phyloP scores from a whole-genome alignment of 148 eudicot species.

The Bassia scoparia region DNA sequence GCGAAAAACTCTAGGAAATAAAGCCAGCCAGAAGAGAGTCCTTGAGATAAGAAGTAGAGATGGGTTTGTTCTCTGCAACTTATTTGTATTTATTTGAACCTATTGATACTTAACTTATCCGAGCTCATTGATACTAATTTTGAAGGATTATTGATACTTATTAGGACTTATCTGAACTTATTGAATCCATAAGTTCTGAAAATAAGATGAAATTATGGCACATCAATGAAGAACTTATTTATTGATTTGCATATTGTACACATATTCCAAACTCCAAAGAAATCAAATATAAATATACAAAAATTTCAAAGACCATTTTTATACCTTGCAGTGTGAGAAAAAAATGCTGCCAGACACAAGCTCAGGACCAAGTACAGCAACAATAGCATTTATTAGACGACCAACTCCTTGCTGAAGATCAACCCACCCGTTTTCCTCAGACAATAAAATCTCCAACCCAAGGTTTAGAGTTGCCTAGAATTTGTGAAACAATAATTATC shows the following conservation, averaged over 20 bases:
- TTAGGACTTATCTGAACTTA: too few relatives aligned
- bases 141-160: too few relatives aligned
- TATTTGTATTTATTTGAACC: too few relatives aligned
- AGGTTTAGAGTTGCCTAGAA: constrained; percentile 88
- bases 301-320: background rate
- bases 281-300: background rate
- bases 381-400: constrained; percentile 95
- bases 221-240: background rate
- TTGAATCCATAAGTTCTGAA: too few relatives aligned
- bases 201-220: too few relatives aligned
- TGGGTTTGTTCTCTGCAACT: too few relatives aligned
- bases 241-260: background rate
- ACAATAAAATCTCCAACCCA: constrained; percentile 81
- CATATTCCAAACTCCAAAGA: background rate
- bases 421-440: constrained; percentile 87
- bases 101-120: too few relatives aligned
- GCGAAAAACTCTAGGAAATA: background rate
- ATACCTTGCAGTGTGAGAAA: constrained; percentile 98
- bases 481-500: constrained; percentile 8
- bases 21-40: background rate
- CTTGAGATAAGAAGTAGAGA: background rate
- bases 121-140: too few relatives aligned
- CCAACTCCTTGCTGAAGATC: constrained; percentile 96
- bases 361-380: constrained; percentile 97
- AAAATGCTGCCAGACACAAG: constrained; percentile 96